Evolutionary conservation across 352 stramenopile species (phyloP).

Genomic region (Thalassiosira hispida): DNA sequence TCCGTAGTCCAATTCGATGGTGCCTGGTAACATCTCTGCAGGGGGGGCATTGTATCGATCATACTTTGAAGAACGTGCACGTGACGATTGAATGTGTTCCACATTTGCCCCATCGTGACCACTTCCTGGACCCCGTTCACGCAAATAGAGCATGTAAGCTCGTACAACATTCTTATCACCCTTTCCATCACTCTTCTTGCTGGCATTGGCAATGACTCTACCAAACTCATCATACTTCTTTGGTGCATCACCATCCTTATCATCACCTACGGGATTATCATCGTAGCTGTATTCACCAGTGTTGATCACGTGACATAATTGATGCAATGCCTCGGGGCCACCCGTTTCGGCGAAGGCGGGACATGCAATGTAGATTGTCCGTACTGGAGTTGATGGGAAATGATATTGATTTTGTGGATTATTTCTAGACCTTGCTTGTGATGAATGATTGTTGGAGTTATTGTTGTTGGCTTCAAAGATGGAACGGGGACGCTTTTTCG

Average conservation of each 20-base stretch:
- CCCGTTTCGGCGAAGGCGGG: constrained; percentile 50
- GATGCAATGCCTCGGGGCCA: constrained; percentile 59
- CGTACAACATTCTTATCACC: neutral
- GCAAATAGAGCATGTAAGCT: constrained; percentile 52
- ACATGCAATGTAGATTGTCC: constrained; percentile 55
- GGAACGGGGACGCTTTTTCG: constrained; percentile 11
- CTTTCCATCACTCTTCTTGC: neutral
- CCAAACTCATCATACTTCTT: constrained; percentile 16
- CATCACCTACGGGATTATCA: neutral
- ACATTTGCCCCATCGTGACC: neutral
- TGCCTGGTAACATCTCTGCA: constrained; percentile 3
- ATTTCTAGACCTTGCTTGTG: neutral
- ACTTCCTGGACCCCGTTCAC: constrained; percentile 7
- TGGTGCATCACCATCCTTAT: neutral
- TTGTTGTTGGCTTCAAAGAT: neutral
- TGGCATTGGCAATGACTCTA: constrained; percentile 10
- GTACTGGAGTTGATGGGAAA: constrained; percentile 24
- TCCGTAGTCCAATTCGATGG: neutral
- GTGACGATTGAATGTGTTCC: constrained; percentile 15
- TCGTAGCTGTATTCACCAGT: constrained; percentile 18
- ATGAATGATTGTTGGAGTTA: too few species aligned
- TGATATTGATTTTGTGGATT: neutral
- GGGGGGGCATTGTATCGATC: constrained; percentile 41
- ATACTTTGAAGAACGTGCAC: constrained; percentile 28
- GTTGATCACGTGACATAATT: constrained; percentile 64